Conservation (phyloP, 2,329 filamentous ascomycete species). For the Cercospora sesami region DNA sequence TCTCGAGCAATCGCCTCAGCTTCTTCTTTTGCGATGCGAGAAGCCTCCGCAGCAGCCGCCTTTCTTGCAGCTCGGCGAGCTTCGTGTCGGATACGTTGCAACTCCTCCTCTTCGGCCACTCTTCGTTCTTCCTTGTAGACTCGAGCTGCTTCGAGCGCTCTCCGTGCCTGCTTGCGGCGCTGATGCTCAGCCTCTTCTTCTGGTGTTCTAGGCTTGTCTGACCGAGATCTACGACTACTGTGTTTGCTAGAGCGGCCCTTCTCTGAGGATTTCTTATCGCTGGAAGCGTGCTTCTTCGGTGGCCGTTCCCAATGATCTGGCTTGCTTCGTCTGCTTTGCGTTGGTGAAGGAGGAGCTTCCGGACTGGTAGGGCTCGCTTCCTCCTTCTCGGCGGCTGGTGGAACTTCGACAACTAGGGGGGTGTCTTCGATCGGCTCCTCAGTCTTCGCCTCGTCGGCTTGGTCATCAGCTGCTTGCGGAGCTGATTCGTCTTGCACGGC, state of each 20-base stretch:
- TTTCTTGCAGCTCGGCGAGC: constrained; percentile 30
- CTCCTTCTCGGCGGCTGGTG: background rate
- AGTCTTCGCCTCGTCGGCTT: background rate
- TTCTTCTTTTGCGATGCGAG: constrained; percentile 26
- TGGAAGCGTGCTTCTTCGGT: constrained; percentile 20
- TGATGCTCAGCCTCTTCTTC: constrained; percentile 29
- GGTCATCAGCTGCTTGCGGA: background rate
- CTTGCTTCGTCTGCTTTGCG: constrained; percentile 29
- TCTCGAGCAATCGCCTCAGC: constrained; percentile 24
- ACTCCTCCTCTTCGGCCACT: constrained; percentile 32
- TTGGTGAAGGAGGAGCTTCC: constrained; percentile 28
- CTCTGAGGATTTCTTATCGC: constrained; percentile 24
- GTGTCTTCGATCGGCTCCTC: background rate
- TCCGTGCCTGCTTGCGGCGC: constrained; percentile 24
- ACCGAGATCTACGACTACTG: constrained; percentile 23
- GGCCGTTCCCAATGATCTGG: constrained; percentile 31
- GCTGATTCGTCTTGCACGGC: background rate
- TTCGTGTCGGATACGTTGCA: constrained; percentile 31
- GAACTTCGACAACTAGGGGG: background rate
- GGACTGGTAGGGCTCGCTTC: background rate
- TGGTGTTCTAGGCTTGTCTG: constrained; percentile 19
- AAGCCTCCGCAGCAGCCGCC: constrained; percentile 30
- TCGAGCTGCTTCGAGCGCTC: constrained; percentile 28
- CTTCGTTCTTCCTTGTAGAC: constrained; percentile 27
- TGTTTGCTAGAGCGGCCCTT: constrained; percentile 27